Percentiles rank a stretch among this genome's conserved stretches.
Evolutionary conservation across 2,329 filamentous ascomycete genomes (phyloP).

Genomic region (Ophiostoma perfectum): DNA sequence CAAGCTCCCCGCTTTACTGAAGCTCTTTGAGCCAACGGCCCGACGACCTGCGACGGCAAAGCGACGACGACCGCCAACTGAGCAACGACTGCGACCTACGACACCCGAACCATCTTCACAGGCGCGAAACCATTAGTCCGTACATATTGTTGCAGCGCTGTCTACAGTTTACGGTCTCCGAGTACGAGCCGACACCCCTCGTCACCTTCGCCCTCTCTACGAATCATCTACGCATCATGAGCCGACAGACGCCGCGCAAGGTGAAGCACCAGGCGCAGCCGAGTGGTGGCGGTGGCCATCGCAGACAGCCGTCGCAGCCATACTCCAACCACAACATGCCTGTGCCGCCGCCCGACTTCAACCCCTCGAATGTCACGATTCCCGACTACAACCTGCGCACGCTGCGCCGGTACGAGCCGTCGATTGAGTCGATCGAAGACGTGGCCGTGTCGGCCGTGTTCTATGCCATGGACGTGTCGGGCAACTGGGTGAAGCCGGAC

Average conservation of each 20-base stretch:
- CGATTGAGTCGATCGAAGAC: conserved; percentile 66
- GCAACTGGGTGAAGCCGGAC: conserved; percentile 76
- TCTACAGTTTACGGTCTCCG: background rate
- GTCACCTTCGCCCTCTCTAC: background rate
- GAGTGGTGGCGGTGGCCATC: conserved; percentile 10
- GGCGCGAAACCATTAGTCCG: no score
- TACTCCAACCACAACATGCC: conserved; percentile 9
- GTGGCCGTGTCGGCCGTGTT: conserved; percentile 82
- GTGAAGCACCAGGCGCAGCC: conserved; percentile 15
- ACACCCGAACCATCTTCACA: no score
- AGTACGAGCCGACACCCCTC: background rate
- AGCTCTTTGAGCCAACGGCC: background rate
- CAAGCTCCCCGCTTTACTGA: conserved; percentile 3
- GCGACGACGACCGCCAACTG: background rate
- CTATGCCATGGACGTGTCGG: conserved; percentile 60
- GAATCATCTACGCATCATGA: background rate
- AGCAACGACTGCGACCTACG: background rate
- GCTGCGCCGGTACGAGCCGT: conserved; percentile 72
- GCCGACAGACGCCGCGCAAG: conserved; percentile 9
- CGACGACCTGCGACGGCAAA: background rate
- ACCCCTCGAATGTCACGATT: conserved; percentile 54
- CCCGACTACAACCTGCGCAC: conserved; percentile 84
- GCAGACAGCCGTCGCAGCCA: conserved; percentile 6
- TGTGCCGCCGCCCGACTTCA: conserved; percentile 4
- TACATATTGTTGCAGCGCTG: background rate